Percentiles rank a stretch among this genome's conserved stretches.
phyloP scores from a whole-genome alignment of 306 rosid species.

The Neltuma alba region DNA sequence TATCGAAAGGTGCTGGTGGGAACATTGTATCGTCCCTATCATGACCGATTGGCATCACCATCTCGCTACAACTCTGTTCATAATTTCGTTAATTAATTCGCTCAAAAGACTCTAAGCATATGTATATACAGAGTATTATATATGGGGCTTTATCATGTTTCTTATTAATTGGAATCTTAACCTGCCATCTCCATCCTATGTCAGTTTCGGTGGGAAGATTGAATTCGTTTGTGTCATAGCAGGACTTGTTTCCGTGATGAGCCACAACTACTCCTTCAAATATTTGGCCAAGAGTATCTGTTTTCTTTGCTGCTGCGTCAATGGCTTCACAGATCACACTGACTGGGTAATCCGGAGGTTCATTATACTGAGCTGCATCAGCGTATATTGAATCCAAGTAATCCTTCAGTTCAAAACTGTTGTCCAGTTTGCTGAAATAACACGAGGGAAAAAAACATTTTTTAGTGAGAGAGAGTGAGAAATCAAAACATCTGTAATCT shows the following conservation, averaged over 20 bases:
- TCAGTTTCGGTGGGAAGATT: constrained; percentile 24
- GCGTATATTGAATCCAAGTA: constrained; percentile 13
- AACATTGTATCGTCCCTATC: constrained; percentile 54
- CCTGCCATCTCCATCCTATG: constrained; percentile 49
- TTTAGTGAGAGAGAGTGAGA: neutral
- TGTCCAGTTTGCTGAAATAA: constrained; percentile 27
- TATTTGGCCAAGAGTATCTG: constrained; percentile 35
- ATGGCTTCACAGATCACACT: constrained; percentile 35
- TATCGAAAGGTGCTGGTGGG: constrained; percentile 43
- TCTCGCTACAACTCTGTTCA: too few relatives aligned
- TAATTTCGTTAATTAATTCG: neutral
- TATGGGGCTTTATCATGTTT: too few relatives aligned
- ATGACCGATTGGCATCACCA: too few relatives aligned
- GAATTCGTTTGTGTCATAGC: constrained; percentile 30
- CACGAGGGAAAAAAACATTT: too few relatives aligned
- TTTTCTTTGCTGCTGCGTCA: constrained; percentile 42
- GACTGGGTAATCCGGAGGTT: constrained; percentile 33
- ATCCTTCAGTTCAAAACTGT: constrained; percentile 32
- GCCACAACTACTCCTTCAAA: constrained; percentile 37
- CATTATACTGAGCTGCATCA: constrained; percentile 39
- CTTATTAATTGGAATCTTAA: neutral
- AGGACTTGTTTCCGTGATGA: neutral
- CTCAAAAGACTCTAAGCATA: too few relatives aligned
- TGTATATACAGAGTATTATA: too few relatives aligned
- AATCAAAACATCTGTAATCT: too few relatives aligned